These are phyloP conservation scores for Larix sibirica DNA, from an alignment of 83 land plant genomes.

Conservation along the genomic window DNA sequence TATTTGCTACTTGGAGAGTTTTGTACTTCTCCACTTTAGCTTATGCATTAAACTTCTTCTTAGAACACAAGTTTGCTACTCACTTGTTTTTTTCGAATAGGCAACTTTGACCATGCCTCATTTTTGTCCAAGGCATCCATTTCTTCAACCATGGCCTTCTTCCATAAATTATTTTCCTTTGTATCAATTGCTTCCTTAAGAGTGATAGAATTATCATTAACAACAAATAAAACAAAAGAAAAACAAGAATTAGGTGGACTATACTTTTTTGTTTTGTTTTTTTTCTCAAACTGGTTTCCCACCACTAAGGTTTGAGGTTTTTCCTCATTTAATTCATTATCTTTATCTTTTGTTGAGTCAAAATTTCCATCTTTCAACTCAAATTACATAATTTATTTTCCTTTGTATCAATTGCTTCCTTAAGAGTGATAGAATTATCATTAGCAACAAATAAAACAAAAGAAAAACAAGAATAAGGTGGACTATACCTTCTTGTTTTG, in stretches of 20 bases:
- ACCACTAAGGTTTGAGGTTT: too few relatives aligned
- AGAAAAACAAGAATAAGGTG: background rate
- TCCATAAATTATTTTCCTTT: background rate
- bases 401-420: background rate
- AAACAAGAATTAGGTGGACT: too few relatives aligned
- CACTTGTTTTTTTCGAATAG: background rate
- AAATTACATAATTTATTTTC: background rate
- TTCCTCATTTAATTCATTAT: too few relatives aligned
- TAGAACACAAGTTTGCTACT: background rate
- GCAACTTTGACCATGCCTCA: background rate
- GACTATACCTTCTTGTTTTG: background rate
- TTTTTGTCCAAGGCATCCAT: too few relatives aligned
- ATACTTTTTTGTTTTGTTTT: too few relatives aligned
- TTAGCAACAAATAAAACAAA: too few relatives aligned
- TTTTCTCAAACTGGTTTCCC: too few relatives aligned
- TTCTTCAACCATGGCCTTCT: background rate
- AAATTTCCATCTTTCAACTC: too few relatives aligned
- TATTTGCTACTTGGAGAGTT: background rate
- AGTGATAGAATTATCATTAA: background rate
- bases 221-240: too few relatives aligned
- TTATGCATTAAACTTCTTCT: background rate
- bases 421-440: background rate
- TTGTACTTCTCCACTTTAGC: background rate
- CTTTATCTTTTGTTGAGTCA: too few relatives aligned
- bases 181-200: background rate